Conservation (phyloP, 2,329 filamentous ascomycete species). For the Colletotrichum spaethianum region DNA sequence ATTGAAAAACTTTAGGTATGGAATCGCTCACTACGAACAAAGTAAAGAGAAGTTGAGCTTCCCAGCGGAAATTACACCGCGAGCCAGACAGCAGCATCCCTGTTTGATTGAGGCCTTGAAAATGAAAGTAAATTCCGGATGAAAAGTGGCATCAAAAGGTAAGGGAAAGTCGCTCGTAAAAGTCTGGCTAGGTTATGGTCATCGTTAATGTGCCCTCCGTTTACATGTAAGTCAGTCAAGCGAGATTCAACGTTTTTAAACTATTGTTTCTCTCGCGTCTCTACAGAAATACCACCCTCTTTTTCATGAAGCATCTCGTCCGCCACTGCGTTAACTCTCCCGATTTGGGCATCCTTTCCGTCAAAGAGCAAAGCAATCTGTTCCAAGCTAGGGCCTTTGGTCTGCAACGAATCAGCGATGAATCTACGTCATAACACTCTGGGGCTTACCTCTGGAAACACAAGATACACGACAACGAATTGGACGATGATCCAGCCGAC, state of each 20-base stretch:
- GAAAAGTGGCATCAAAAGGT: not conserved
- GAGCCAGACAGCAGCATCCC: not conserved
- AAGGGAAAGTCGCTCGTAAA: not conserved
- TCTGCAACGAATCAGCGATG: conserved; percentile 25
- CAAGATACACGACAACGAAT: conserved; percentile 55
- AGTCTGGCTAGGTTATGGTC: not conserved
- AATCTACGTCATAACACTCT: fast-evolving
- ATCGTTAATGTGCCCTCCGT: not conserved
- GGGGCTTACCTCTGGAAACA: conserved; percentile 41
- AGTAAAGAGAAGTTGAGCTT: not conserved
- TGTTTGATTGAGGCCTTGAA: not conserved
- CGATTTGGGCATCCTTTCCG: conserved; percentile 26
- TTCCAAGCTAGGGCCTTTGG: conserved; percentile 42
- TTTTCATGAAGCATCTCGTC: conserved; percentile 39
- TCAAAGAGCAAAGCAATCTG: conserved; percentile 44
- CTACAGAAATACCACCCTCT: conserved; percentile 4
- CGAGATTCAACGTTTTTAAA: not conserved
- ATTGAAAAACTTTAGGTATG: not conserved
- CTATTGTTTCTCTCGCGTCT: conserved; percentile 13
- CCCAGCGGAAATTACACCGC: not conserved
- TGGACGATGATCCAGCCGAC: conserved; percentile 53
- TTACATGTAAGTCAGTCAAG: not conserved
- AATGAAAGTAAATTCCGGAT: not conserved
- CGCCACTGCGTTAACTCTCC: conserved; percentile 25
- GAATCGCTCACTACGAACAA: not conserved